A percentile compares a stretch with the other conserved stretches of the same genome.
These are phyloP conservation scores for Raffaelea deltoideospora DNA, from an alignment of 2,329 filamentous ascomycete genomes.

Conservation along the genomic window DNA sequence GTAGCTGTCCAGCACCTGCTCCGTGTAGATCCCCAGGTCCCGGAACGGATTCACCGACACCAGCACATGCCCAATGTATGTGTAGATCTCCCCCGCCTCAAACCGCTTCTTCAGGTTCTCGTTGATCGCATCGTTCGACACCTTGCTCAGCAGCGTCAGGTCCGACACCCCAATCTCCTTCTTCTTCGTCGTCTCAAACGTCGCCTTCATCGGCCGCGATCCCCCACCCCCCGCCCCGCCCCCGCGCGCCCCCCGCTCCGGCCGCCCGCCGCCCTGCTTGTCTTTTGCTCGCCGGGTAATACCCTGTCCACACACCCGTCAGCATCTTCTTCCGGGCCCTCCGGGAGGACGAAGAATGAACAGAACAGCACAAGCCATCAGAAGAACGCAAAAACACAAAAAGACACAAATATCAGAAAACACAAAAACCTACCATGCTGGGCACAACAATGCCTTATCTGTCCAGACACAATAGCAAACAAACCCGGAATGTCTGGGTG, in stretches of 20 bases:
- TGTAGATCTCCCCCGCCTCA: conserved; percentile 96
- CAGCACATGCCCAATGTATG: conserved; percentile 98
- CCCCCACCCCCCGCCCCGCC: conserved; percentile 23
- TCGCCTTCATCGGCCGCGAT: conserved; percentile 80
- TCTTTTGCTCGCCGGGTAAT: conserved; percentile 35
- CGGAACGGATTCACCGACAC: conserved; percentile 98
- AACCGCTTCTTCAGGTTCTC: conserved; percentile 98
- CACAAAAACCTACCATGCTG: too few relatives aligned
- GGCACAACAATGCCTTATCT: too few relatives aligned
- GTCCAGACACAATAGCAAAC: too few relatives aligned
- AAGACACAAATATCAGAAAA: too few relatives aligned
- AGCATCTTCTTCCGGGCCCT: too few relatives aligned
- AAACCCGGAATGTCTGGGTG: too few relatives aligned
- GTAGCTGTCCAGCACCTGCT: conserved; percentile 83
- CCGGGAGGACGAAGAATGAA: too few relatives aligned
- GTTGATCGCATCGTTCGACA: conserved; percentile 98
- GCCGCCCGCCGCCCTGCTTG: conserved; percentile 27
- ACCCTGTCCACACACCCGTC: too few relatives aligned
- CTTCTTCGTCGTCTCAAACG: conserved; percentile 93
- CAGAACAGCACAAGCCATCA: too few relatives aligned
- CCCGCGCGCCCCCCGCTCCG: conserved; percentile 23
- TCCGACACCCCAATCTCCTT: conserved; percentile 98
- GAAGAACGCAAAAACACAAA: too few relatives aligned
- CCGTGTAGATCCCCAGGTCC: conserved; percentile 96
- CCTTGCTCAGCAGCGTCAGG: conserved; percentile 92